A percentile compares a stretch with the other conserved stretches of the same genome.
Evolutionary conservation across 2,329 filamentous ascomycete species (phyloP).

Genomic region (Leptographium procerum): DNA sequence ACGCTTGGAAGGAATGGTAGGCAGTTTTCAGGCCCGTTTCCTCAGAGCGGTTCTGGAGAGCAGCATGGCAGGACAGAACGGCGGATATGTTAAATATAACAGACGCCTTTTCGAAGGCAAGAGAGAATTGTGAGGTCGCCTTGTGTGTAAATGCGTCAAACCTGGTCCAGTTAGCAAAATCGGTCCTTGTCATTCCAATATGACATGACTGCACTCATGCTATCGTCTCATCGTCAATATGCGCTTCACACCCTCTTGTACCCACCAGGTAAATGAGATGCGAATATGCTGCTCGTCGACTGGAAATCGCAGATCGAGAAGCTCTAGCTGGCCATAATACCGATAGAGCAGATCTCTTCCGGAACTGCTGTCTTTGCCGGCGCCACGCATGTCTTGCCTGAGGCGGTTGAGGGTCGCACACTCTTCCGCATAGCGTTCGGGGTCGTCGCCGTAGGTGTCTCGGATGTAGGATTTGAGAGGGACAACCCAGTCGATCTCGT

Average conservation of each 20-base stretch:
- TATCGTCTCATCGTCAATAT: neutral
- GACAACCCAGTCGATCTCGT: constrained; percentile 95
- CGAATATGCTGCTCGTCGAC: constrained; percentile 99
- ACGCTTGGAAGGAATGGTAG: constrained; percentile 96
- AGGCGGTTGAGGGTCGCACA: constrained; percentile 88
- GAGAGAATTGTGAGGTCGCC: constrained; percentile 88
- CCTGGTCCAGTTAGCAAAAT: constrained; percentile 38
- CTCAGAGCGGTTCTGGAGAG: constrained; percentile 81
- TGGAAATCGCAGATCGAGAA: constrained; percentile 87
- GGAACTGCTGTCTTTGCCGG: constrained; percentile 89
- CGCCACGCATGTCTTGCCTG: constrained; percentile 96
- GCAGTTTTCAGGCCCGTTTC: constrained; percentile 90
- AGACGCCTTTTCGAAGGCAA: constrained; percentile 96
- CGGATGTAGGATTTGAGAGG: constrained; percentile 91
- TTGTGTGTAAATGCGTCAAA: constrained; percentile 99
- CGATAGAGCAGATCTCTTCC: constrained; percentile 88
- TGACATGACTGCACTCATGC: neutral
- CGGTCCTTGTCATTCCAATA: neutral
- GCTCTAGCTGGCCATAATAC: constrained; percentile 94
- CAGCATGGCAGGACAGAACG: constrained; percentile 90
- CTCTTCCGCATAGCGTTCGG: constrained; percentile 90
- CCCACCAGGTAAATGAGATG: constrained; percentile 93
- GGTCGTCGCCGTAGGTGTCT: constrained; percentile 89
- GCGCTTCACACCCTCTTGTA: neutral
- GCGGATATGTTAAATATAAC: constrained; percentile 99